phyloP scores from a whole-genome alignment of 768 basidiomycete species.

The Galerina sulciceps region DNA sequence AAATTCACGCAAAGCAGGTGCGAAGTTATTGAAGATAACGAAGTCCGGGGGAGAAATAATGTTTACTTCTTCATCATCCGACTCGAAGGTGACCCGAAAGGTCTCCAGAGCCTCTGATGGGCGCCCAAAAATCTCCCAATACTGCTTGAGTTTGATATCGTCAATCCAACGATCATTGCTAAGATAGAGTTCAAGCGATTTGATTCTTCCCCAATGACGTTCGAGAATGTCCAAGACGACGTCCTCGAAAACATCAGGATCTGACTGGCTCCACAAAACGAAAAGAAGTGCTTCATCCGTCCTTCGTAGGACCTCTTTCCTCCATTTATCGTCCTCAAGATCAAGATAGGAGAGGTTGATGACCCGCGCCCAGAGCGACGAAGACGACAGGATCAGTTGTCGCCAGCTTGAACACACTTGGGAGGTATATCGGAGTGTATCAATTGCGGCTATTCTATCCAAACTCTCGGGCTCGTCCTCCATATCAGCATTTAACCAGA shows the following conservation, averaged over 20 bases:
- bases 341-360: neutral
- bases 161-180: no score
- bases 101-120: neutral
- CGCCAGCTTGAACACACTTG: neutral
- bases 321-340: neutral
- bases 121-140: neutral
- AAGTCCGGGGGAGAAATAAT: neutral
- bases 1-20: neutral
- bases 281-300: neutral
- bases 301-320: neutral
- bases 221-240: neutral
- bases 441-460: neutral
- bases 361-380: neutral
- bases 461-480: no score
- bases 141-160: no score
- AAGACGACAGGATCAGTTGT: neutral
- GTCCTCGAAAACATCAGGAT: no score
- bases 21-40: neutral
- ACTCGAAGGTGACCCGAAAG: neutral
- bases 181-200: neutral
- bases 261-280: neutral
- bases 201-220: neutral
- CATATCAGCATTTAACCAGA: no score
- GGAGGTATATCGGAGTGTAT: neutral
- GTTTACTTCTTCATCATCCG: neutral